These are phyloP conservation scores for Malus hybrid DNA, from an alignment of 331 rosid species.

Conservation along the genomic window DNA sequence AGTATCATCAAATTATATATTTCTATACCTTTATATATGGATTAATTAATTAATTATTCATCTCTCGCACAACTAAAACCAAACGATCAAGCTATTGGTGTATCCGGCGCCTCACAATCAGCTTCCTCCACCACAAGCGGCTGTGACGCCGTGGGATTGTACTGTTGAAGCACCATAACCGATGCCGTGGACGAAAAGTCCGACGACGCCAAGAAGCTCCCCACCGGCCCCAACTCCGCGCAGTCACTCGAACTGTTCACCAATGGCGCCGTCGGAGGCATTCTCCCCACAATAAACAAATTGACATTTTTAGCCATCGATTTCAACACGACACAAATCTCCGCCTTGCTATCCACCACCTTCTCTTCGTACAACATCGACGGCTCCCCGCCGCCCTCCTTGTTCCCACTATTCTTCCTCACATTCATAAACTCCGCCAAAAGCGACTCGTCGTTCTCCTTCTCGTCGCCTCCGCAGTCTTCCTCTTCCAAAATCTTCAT, in stretches of 20 bases:
- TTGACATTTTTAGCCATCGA: conserved; percentile 33
- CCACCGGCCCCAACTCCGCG: conserved; percentile 67
- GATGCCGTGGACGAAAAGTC: conserved; percentile 48
- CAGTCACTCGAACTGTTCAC: conserved; percentile 23
- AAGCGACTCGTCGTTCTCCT: conserved; percentile 20
- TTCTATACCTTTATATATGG: background rate
- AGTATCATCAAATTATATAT: no score
- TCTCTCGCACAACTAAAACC: background rate
- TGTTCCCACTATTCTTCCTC: background rate
- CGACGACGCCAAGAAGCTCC: conserved; percentile 48
- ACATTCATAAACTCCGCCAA: conserved; percentile 22
- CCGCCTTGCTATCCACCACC: conserved; percentile 33
- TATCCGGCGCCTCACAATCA: background rate
- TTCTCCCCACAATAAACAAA: conserved; percentile 56
- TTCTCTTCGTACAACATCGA: conserved; percentile 46
- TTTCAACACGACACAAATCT: conserved; percentile 25
- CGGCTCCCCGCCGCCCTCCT: conserved; percentile 4
- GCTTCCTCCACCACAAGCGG: conserved; percentile 41
- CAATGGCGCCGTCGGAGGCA: conserved; percentile 44
- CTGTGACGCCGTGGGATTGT: conserved; percentile 23
- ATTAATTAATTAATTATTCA: background rate
- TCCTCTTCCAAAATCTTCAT: background rate
- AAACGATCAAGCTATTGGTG: background rate
- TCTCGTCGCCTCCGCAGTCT: conserved; percentile 7
- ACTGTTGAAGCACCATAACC: conserved; percentile 60